These are phyloP conservation scores for Xylariaceae sp. DNA, from an alignment of 2,329 filamentous ascomycete species.

Conservation along the genomic window DNA sequence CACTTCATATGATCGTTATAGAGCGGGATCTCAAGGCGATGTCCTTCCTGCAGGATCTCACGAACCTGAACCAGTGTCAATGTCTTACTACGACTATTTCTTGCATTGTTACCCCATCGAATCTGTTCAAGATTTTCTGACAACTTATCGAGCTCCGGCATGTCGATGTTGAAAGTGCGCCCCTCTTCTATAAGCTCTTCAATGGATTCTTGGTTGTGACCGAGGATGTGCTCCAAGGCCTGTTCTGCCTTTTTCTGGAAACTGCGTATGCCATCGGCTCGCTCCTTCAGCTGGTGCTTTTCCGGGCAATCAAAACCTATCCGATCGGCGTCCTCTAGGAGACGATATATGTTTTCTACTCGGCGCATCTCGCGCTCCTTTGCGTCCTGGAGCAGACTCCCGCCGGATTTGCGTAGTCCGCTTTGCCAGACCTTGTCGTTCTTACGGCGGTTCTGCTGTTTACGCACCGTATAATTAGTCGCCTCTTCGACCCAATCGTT, in stretches of 20 bases:
- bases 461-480: conserved; percentile 91
- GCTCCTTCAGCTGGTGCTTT: conserved; percentile 78
- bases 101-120: conserved; percentile 81
- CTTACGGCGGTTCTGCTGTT: conserved; percentile 95
- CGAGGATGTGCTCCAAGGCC: conserved; percentile 62
- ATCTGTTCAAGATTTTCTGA: conserved; percentile 78
- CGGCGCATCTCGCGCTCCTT: conserved; percentile 88
- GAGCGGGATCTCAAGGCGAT: conserved; percentile 70
- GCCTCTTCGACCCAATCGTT: conserved; percentile 98
- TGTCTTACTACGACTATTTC: conserved; percentile 57
- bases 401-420: conserved; percentile 65
- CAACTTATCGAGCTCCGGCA: conserved; percentile 79
- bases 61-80: conserved; percentile 74
- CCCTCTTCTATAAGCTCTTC: conserved; percentile 90
- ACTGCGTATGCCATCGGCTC: conserved; percentile 74
- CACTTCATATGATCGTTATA: conserved; percentile 76
- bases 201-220: conserved; percentile 66
- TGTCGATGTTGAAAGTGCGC: conserved; percentile 83
- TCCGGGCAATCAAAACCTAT: conserved; percentile 93
- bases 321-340: conserved; percentile 77
- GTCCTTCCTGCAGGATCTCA: conserved; percentile 72
- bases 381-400: conserved; percentile 55
- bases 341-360: conserved; percentile 79
- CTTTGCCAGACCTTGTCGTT: conserved; percentile 84
- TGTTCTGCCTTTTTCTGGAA: conserved; percentile 74